Evolutionary conservation across 2,329 filamentous ascomycete species (phyloP), one percentile per base, ranked within the genome.

Genomic region (Curvularia eragrostidis): DNA sequence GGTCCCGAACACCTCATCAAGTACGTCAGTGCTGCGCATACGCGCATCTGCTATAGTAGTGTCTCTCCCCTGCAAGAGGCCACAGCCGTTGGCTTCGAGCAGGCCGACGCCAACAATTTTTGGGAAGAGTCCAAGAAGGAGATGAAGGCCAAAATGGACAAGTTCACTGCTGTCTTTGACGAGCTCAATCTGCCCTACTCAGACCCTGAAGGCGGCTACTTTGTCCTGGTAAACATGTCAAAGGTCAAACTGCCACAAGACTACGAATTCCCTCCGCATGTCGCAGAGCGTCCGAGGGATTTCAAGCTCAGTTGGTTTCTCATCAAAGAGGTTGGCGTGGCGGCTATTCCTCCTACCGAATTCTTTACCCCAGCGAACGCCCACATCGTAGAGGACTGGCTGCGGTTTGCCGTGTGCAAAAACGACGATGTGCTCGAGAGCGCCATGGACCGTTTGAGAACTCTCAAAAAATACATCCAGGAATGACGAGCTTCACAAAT

Each of bases 301-400:
- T 99, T 98, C 80, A 91, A 96, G 82, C 85, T 99, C 46, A 87
- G 88, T 34, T 99, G 94, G 94, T 98, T 98, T 80, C 80, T 97
- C 69, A 99, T 99, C 78, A 93, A 93, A 76, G 94, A 99, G 81
- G 83, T 99, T 19, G 95, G 95, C 9, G 92, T 99, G 26, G 95
- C 95, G 2, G 93, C 94, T 8, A 97, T 99, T 62, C 95, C 95
- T 18, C 95, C 95, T 0, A 97, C 93, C 0, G 95, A 99, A 78
- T 99, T 99, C 78, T 98, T 97, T 76, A 97, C 94, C 0, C 88
- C 91, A 18, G 80, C 78, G 42, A 97, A 97, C 72, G 87, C 90
- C 26, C 87, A 91, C 69, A 87, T 97, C 67, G 95, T 91, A 0
- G 91, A 97, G 81, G 90, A 98, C 70, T 99, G 96, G 80, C 84